phyloP scores from a whole-genome alignment of 768 basidiomycete genomes.

The Auricularia sp. region DNA sequence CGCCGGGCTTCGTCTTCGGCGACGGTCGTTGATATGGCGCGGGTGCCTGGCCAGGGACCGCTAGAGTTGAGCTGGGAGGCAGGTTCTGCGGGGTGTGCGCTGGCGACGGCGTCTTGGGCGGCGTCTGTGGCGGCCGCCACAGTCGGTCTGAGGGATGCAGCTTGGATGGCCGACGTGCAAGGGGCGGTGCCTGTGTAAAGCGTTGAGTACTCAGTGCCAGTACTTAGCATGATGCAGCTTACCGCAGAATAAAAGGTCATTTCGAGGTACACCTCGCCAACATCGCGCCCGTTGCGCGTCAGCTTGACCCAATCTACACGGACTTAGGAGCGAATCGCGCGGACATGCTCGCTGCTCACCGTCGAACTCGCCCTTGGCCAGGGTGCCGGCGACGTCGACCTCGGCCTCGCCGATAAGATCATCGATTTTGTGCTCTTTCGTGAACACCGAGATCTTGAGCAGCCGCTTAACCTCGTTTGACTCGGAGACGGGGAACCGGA shows the following conservation, averaged over 20 bases:
- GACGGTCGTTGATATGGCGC: slow-evolving; percentile 15
- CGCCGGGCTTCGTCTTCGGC: slow-evolving; percentile 8
- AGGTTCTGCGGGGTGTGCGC: background rate
- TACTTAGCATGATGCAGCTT: slow-evolving; percentile 3
- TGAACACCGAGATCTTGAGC: slow-evolving; percentile 68
- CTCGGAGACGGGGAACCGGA: slow-evolving; percentile 64
- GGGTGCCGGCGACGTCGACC: slow-evolving; percentile 59
- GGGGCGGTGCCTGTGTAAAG: slow-evolving; percentile 33
- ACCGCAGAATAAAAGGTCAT: slow-evolving; percentile 83
- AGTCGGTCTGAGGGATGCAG: slow-evolving; percentile 6
- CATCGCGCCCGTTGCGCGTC: slow-evolving; percentile 46
- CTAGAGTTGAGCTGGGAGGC: background rate
- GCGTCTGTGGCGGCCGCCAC: slow-evolving; percentile 22
- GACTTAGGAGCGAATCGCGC: slow-evolving; percentile 11
- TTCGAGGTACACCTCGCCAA: slow-evolving; percentile 85
- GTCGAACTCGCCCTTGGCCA: slow-evolving; percentile 85
- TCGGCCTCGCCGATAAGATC: slow-evolving; percentile 62
- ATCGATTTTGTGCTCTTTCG: slow-evolving; percentile 70
- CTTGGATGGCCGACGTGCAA: slow-evolving; percentile 13
- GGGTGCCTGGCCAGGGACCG: slow-evolving; percentile 2
- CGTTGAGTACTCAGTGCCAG: background rate
- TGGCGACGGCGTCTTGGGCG: slow-evolving; percentile 36
- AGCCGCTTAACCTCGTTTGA: slow-evolving; percentile 43
- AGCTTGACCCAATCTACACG: slow-evolving; percentile 59
- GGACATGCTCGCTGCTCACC: slow-evolving; percentile 35